Evolutionary conservation across 768 basidiomycete species (phyloP).

Genomic region (Pholiota molesta): DNA sequence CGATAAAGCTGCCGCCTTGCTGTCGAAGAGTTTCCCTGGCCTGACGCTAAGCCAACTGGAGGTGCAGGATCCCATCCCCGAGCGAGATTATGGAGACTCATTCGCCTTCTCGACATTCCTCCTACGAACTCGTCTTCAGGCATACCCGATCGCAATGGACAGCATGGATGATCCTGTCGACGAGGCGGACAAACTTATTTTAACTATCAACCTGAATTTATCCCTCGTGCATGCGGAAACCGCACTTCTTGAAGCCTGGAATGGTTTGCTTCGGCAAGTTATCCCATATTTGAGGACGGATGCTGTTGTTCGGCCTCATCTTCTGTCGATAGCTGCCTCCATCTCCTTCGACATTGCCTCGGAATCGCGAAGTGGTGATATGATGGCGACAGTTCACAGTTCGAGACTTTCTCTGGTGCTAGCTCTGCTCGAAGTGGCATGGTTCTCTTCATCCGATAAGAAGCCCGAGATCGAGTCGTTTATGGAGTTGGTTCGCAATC

Average conservation of each 20-base stretch:
- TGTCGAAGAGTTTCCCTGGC: conserved; percentile 56
- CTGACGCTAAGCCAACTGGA: conserved; percentile 69
- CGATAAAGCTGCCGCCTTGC: conserved; percentile 53
- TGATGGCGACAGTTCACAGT: conserved; percentile 83
- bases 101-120: conserved; percentile 73
- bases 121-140: conserved; percentile 62
- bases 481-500: conserved; percentile 59
- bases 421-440: conserved; percentile 76
- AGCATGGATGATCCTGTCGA: conserved; percentile 45
- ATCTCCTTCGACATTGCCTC: conserved; percentile 67
- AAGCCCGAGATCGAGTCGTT: conserved; percentile 60
- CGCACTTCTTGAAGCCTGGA: conserved; percentile 78
- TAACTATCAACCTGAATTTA: conserved; percentile 85
- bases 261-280: conserved; percentile 64
- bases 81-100: conserved; percentile 79
- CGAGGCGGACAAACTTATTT: conserved; percentile 57
- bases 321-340: conserved; percentile 60
- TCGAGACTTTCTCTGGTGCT: conserved; percentile 75
- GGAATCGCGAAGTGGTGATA: conserved; percentile 77
- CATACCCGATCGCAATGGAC: conserved; percentile 43
- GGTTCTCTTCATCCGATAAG: conserved; percentile 67
- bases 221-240: conserved; percentile 83
- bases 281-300: conserved; percentile 69
- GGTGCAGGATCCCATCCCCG: conserved; percentile 58
- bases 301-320: conserved; percentile 50